Base-by-base conservation (phyloP, 225 moss, liverwort and hornwort genomes). In the Physcomitrellopsis africana region DNA sequence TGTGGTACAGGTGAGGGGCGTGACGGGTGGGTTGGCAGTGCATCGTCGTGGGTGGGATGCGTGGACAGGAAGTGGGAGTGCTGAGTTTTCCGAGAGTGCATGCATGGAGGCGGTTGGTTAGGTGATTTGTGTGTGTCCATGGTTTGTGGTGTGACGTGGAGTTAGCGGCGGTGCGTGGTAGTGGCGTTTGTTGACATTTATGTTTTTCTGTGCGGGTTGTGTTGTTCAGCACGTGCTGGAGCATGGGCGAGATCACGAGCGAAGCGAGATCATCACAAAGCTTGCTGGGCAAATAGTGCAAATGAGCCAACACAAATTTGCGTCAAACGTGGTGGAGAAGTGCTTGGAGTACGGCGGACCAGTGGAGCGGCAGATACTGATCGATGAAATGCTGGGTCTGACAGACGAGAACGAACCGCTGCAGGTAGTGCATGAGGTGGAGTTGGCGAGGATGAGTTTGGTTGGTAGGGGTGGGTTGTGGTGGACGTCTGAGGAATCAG, bases 271-370 rank as follows among this genome's bases (percentile, higher is more conserved):
- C 16, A 94, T 94, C 65, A 94, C 93, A 22, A 94, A 94, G 82
- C 80, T 94, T 72, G 94, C 94, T 15, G 91, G 94, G 22, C 91
- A 94, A 81, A 94, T 94, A 85, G 94, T 94, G 81, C 94, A 94
- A 77, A 94, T 94, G 94, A 94, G 94, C 81, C 94, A 94, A 69
- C 94, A 94, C 76, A 94, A 94, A 76, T 94, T 94, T 72, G 94
- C 94, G 24, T 94, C 94, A 2, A 94, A 94, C 77, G 94, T 94
- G 53, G 89, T 94, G 56, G 94, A 92, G 77, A 94, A 94, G 83
- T 94, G 94, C 67, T 78, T 94, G 83, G 94, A 94, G 70, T 94
- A 86, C 26, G 94, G 94, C n/a, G 91, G 89, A 26, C 86, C 88
- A 45, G 85, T 86, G 52, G 90, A 94, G 82, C 91, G 94, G 43